A percentile compares a stretch with the other conserved stretches of the same genome.
These are phyloP conservation scores for Aspergillus udagawae DNA, from an alignment of 2,329 filamentous ascomycete genomes.

Conservation along the genomic window DNA sequence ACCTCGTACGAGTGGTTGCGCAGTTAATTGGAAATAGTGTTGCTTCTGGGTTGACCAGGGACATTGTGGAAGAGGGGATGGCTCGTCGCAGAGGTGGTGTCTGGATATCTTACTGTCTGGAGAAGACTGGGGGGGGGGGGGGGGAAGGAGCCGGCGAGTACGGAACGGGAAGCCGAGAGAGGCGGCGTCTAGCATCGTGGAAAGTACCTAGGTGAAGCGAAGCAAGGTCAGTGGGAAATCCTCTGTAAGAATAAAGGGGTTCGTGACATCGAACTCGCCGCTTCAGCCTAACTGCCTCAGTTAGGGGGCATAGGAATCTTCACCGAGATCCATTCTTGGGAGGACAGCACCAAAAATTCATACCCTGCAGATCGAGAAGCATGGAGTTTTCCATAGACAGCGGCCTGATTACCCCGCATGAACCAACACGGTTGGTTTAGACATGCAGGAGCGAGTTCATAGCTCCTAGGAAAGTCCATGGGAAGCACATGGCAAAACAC, in stretches of 20 bases:
- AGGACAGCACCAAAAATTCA: not conserved
- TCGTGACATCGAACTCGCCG: not conserved
- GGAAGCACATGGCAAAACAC: not conserved
- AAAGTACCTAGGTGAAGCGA: not conserved
- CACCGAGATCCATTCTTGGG: not conserved
- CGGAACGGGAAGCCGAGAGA: not conserved
- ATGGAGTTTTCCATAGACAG: not conserved
- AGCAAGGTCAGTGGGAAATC: not conserved
- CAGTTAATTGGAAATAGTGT: too few relatives aligned
- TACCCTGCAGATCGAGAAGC: not conserved
- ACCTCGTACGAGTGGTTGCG: too few relatives aligned
- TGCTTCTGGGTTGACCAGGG: too few relatives aligned
- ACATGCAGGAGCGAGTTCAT: not conserved
- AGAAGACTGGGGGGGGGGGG: too few relatives aligned
- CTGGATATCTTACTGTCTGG: too few relatives aligned
- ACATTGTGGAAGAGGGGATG: too few relatives aligned
- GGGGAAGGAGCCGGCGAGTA: too few relatives aligned
- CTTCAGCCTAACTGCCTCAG: not conserved
- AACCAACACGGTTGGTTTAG: not conserved
- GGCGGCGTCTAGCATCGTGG: not conserved
- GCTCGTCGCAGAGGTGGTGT: too few relatives aligned
- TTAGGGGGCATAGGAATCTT: not conserved
- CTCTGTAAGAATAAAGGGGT: not conserved
- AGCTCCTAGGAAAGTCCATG: not conserved
- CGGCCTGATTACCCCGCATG: not conserved